Base-by-base conservation (phyloP, 2,329 filamentous ascomycete species). In the Scolecobasidium constrictum region DNA sequence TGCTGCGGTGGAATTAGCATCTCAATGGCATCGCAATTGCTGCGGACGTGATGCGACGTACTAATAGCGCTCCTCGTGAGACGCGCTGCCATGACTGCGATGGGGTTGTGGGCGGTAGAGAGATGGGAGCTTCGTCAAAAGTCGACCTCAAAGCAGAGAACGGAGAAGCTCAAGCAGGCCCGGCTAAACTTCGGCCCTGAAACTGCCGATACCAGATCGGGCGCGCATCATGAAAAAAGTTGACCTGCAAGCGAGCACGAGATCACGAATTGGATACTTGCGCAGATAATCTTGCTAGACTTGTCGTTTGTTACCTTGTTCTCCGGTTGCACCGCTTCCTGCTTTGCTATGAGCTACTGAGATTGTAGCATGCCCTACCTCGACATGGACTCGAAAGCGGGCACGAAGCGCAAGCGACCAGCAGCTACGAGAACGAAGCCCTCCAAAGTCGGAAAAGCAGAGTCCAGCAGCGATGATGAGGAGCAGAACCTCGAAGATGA, bases 21-120 rank as follows among this genome's bases (percentile, higher is more conserved):
- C 44, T 54, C 65, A 66, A 70, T 68, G 62, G 61, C 56, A 56
- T 54, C 40, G 48, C 41, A 34, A 48, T 40, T 17, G n/a, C 35
- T 47, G 48, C 55, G 48, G 41, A 47, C 26, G 42, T 48, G 47
- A 46, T 48, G 47, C 39, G 53, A 80, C 86, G 68, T 80, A 96
- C 90, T 85, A 72, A 90, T 73, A 72, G 87, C 86, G 77, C 81
- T 88, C 78, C 85, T 87, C 78, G 83, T 86, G 74, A 96, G 78
- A 77, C 88, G 86, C 71, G 86, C 94, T 77, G 90, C 90, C 90
- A 96, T 96, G 83, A 74, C 84, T 67, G 76, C 62, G 69, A 65
- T 68, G 38, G 26, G 16, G 71, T 82, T 62, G 68, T 65, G 68
- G 66, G 68, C 69, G 71, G 71, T 67, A 62, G 65, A 61, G 62